A percentile compares a stretch with the other conserved stretches of the same genome.
These are phyloP conservation scores for Hypoxylon sp. DNA, from an alignment of 2,329 filamentous ascomycete species.

Conservation along the genomic window DNA sequence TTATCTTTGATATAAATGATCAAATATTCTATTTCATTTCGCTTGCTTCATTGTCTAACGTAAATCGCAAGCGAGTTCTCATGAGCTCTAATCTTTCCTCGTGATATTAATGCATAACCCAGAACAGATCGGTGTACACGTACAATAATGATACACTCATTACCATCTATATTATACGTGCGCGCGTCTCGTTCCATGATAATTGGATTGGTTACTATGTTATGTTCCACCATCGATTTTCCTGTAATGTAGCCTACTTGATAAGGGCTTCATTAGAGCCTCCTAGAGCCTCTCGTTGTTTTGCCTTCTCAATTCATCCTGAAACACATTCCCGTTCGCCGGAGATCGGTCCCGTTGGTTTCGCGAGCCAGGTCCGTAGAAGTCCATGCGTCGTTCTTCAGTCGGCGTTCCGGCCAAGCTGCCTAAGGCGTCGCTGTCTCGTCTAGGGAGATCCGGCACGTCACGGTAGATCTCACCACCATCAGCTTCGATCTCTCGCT, in stretches of 20 bases:
- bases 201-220: conserved; percentile 4
- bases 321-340: conserved; percentile 60
- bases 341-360: conserved; percentile 23
- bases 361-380: conserved; percentile 51
- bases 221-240: conserved; percentile 8
- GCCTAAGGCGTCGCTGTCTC: conserved; percentile 65
- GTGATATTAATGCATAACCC: conserved; percentile 18
- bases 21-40: conserved; percentile 22
- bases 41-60: conserved; percentile 27
- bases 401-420: conserved; percentile 65
- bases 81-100: not conserved
- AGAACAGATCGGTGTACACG: conserved; percentile 12
- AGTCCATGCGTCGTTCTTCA: conserved; percentile 59
- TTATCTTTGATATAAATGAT: conserved; percentile 11
- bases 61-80: conserved; percentile 23
- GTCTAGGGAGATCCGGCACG: conserved; percentile 53
- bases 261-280: conserved; percentile 3
- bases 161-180: conserved; percentile 16
- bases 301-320: conserved; percentile 66
- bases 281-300: conserved; percentile 57
- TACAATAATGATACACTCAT: conserved; percentile 21
- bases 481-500: conserved; percentile 52
- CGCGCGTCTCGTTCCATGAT: conserved; percentile 8
- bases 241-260: conserved; percentile 10
- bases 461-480: conserved; percentile 57